Evolutionary conservation across 2,329 filamentous ascomycete genomes (phyloP).

Genomic region (Colletotrichum sp.): DNA sequence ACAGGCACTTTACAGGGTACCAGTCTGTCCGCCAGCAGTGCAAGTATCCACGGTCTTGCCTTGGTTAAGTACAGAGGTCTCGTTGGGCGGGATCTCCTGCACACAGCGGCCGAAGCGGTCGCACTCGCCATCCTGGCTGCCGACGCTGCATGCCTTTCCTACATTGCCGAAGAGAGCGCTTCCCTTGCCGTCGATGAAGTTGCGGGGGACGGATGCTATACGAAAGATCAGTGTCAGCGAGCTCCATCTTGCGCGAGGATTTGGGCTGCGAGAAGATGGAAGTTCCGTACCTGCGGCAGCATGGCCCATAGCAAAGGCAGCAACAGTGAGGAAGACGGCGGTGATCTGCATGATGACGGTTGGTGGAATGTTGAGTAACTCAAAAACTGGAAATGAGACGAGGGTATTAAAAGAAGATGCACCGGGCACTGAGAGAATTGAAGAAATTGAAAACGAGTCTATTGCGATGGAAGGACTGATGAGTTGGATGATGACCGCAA

Average conservation of each 20-base stretch:
- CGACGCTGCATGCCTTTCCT: constrained; percentile 1
- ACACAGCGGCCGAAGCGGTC: constrained; percentile 12
- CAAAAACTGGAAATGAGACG: not conserved
- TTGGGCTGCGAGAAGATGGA: not conserved
- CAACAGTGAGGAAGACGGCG: not conserved
- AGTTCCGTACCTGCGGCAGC: not conserved
- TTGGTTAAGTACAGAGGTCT: constrained; percentile 2
- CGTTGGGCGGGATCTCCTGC: constrained; percentile 5
- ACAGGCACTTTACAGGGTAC: not conserved
- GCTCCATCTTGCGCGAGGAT: not conserved
- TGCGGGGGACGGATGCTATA: not conserved
- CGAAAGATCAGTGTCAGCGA: not conserved
- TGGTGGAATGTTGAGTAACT: not conserved
- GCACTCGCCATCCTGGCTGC: constrained; percentile 7
- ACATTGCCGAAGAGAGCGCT: constrained; percentile 11
- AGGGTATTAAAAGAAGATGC: not conserved
- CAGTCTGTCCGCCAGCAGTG: constrained; percentile 9
- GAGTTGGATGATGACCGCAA: not conserved
- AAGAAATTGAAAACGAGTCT: not conserved
- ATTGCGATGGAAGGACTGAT: not conserved
- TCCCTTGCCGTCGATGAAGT: constrained; percentile 8
- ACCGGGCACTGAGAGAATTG: not conserved
- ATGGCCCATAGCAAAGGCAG: not conserved
- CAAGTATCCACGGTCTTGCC: not conserved
- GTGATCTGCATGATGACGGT: not conserved